A percentile compares a stretch with the other conserved stretches of the same genome.
Evolutionary conservation across 31 red algal species (phyloP).

Genomic region (Asparagopsis taxiformis): DNA sequence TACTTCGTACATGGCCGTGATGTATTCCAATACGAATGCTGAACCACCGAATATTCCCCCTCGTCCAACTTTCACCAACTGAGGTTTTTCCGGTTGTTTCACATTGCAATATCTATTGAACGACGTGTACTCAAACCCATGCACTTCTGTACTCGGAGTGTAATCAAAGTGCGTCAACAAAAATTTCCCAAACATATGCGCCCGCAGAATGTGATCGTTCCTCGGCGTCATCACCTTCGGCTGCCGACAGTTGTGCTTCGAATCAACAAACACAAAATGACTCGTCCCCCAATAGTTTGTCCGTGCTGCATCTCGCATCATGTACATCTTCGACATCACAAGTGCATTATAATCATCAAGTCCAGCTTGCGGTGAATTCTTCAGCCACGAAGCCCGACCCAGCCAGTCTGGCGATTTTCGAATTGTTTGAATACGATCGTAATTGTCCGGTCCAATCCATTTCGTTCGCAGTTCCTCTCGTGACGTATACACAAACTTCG

Average conservation of each 20-base stretch:
- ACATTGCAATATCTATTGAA: conserved; percentile 62
- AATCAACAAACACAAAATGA: conserved; percentile 78
- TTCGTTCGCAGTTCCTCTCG: conserved; percentile 42
- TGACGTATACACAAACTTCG: conserved; percentile 55
- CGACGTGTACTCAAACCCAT: conserved; percentile 58
- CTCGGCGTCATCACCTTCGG: conserved; percentile 43
- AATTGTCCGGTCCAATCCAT: conserved; percentile 72
- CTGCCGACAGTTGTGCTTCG: conserved; percentile 60
- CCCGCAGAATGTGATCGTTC: conserved; percentile 73
- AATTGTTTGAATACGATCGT: conserved; percentile 51
- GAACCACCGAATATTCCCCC: conserved; percentile 76
- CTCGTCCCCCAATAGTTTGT: conserved; percentile 50
- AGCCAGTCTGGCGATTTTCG: conserved; percentile 41
- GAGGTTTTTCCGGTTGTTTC: conserved; percentile 11
- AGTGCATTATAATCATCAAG: conserved; percentile 64
- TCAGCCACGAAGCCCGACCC: conserved; percentile 52
- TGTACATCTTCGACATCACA: conserved; percentile 74
- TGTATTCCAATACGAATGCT: conserved; percentile 70
- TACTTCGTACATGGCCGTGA: conserved; percentile 74
- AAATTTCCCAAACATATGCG: conserved; percentile 66
- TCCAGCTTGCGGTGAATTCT: conserved; percentile 46
- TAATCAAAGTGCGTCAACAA: conserved; percentile 76
- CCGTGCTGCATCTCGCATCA: conserved; percentile 66
- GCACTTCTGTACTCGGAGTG: conserved; percentile 42
- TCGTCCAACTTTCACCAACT: conserved; percentile 37